phyloP scores from a whole-genome alignment of 495 filamentous ascomycete species.

The Penicillium coprophilum region DNA sequence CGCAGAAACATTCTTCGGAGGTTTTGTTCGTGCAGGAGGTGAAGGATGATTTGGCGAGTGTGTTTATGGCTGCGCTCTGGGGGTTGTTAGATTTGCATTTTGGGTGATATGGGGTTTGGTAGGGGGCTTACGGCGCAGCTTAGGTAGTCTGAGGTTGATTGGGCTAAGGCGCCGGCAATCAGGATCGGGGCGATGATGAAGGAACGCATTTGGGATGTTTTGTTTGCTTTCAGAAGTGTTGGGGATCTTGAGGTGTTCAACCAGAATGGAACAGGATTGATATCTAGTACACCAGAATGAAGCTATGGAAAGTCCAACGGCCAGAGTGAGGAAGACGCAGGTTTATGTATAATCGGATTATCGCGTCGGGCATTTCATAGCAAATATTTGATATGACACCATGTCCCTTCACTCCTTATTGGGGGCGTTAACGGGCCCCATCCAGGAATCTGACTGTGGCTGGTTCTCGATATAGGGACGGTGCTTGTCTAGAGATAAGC shows the following conservation, averaged over 20 bases:
- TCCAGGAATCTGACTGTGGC: constrained; percentile 19
- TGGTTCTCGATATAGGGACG: background rate
- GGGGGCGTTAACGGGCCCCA: constrained; percentile 19
- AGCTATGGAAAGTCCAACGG: background rate
- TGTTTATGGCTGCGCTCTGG: constrained; percentile 15
- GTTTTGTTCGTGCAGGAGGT: constrained; percentile 14
- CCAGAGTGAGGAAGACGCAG: background rate
- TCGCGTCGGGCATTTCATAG: constrained; percentile 6
- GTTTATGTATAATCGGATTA: constrained; percentile 20
- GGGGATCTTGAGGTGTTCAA: background rate
- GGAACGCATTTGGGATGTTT: constrained; percentile 22
- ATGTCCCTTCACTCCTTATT: constrained; percentile 25
- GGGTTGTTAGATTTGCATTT: background rate
- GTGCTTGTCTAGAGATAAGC: constrained; percentile 11
- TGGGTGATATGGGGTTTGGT: background rate
- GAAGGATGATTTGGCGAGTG: constrained; percentile 9
- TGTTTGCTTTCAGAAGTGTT: background rate
- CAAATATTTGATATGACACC: constrained; percentile 11
- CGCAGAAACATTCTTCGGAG: constrained; percentile 21
- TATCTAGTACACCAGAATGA: background rate
- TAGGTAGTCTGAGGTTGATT: constrained; percentile 5
- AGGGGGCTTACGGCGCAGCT: constrained; percentile 21
- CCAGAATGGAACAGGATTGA: background rate
- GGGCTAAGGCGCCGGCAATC: constrained; percentile 19
- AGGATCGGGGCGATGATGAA: constrained; percentile 23